phyloP scores from a whole-genome alignment of 2,329 filamentous ascomycete genomes.

The Fusarium proliferatum region DNA sequence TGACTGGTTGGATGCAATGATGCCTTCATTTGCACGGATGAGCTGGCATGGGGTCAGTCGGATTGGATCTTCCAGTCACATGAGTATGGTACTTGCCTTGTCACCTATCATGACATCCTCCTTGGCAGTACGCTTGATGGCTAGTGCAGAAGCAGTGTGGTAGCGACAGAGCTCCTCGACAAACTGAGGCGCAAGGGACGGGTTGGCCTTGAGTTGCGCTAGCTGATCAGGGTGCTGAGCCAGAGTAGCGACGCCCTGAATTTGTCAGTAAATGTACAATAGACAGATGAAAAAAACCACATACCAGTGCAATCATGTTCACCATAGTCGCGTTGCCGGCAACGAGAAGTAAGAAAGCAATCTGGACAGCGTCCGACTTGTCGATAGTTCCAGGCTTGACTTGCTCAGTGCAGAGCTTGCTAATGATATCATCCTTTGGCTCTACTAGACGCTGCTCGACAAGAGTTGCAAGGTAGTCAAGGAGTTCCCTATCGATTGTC shows the following conservation, averaged over 20 bases:
- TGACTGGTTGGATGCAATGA: slow-evolving; percentile 60
- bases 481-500: slow-evolving; percentile 49
- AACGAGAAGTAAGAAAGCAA: slow-evolving; percentile 61
- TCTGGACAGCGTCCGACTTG: slow-evolving; percentile 57
- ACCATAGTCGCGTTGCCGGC: slow-evolving; percentile 65
- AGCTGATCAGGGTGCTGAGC: slow-evolving; percentile 57
- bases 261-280: fast-evolving
- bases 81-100: slow-evolving; percentile 43
- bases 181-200: slow-evolving; percentile 52
- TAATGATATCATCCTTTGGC: slow-evolving; percentile 59
- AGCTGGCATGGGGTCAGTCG: slow-evolving; percentile 28
- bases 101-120: slow-evolving; percentile 58
- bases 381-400: slow-evolving; percentile 53
- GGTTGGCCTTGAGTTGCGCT: slow-evolving; percentile 53
- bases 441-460: slow-evolving; percentile 54
- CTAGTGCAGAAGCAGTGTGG: slow-evolving; percentile 60
- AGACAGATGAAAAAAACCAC: neutral
- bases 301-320: slow-evolving; percentile 61
- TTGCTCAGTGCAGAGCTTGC: slow-evolving; percentile 56
- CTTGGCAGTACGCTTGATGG: slow-evolving; percentile 60
- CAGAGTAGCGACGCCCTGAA: slow-evolving; percentile 57
- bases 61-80: neutral
- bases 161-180: slow-evolving; percentile 62
- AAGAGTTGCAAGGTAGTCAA: slow-evolving; percentile 57
- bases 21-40: slow-evolving; percentile 57